A percentile compares a stretch with the other conserved stretches of the same genome.
phyloP scores from a whole-genome alignment of 192 early-diverging fungal genomes.

The Pilobolus umbonatus region DNA sequence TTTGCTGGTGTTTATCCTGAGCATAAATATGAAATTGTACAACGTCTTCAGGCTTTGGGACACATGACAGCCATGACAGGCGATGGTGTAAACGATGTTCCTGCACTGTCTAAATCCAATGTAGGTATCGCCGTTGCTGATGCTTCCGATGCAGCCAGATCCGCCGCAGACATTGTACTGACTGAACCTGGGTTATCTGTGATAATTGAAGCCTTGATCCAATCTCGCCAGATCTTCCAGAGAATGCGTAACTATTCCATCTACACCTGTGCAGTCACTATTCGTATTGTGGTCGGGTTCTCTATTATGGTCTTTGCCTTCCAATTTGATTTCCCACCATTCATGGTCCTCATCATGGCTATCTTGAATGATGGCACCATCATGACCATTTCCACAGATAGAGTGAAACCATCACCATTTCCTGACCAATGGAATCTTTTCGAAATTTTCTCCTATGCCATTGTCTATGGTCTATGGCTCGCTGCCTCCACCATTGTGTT shows the following conservation, averaged over 20 bases:
- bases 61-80: conserved; percentile 72
- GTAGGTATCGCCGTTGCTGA: conserved; percentile 74
- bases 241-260: conserved; percentile 91
- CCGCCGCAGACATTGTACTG: conserved; percentile 74
- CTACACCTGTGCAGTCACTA: conserved; percentile 88
- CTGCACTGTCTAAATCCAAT: conserved; percentile 66
- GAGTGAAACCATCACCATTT: conserved; percentile 70
- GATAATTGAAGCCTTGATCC: conserved; percentile 89
- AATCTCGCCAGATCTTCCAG: conserved; percentile 92
- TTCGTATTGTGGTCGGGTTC: conserved; percentile 72
- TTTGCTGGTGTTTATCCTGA: conserved; percentile 66
- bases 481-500: conserved; percentile 75
- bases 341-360: conserved; percentile 83
- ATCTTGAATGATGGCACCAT: conserved; percentile 92
- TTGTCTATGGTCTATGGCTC: conserved; percentile 81
- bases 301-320: conserved; percentile 70
- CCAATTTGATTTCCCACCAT: conserved; percentile 79
- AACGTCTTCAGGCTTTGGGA: conserved; percentile 61
- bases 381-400: conserved; percentile 88
- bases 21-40: conserved; percentile 70
- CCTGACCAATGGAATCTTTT: conserved; percentile 88
- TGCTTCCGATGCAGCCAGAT: conserved; percentile 72
- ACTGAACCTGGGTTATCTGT: conserved; percentile 77
- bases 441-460: conserved; percentile 83
- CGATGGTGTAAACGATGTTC: conserved; percentile 72